phyloP scores from a whole-genome alignment of 1,139 yeast species.

The Blastobotrys malaysiensis region DNA sequence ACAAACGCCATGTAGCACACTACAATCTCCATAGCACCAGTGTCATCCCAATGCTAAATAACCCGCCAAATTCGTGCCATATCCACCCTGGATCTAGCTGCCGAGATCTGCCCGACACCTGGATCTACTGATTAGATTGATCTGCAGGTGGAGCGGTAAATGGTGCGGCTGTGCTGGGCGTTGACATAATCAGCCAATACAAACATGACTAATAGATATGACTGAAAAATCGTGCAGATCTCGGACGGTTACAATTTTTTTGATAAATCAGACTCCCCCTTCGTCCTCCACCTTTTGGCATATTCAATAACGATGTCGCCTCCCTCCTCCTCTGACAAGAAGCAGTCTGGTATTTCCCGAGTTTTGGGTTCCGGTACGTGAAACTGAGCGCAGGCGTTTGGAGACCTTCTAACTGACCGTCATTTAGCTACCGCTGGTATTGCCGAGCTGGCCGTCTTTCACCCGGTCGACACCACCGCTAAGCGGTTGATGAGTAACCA shows the following conservation, averaged over 20 bases:
- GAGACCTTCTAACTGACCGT: slow-evolving; percentile 5
- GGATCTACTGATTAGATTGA: background rate
- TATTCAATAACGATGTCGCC: slow-evolving; percentile 11
- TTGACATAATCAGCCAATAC: background rate
- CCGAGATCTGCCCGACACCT: background rate
- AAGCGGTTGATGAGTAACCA: slow-evolving; percentile 96
- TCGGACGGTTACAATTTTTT: background rate
- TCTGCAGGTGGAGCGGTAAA: background rate
- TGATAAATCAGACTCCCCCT: background rate
- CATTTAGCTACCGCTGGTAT: slow-evolving; percentile 83
- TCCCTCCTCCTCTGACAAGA: slow-evolving; percentile 58
- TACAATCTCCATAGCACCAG: no score
- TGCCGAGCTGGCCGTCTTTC: slow-evolving; percentile 93
- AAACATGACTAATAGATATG: background rate
- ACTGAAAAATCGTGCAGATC: background rate
- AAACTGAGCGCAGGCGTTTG: background rate
- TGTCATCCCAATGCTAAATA: no score
- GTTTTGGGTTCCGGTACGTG: slow-evolving; percentile 67
- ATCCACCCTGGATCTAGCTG: no score
- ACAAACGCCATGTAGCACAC: no score
- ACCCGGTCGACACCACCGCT: slow-evolving; percentile 97
- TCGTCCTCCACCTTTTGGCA: background rate
- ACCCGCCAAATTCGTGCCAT: no score
- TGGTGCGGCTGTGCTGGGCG: background rate
- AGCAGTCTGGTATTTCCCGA: slow-evolving; percentile 86